Evolutionary conservation across 2,329 filamentous ascomycete species (phyloP), one percentile per base, ranked within the genome.

Genomic region (Alternaria triticimaculans): DNA sequence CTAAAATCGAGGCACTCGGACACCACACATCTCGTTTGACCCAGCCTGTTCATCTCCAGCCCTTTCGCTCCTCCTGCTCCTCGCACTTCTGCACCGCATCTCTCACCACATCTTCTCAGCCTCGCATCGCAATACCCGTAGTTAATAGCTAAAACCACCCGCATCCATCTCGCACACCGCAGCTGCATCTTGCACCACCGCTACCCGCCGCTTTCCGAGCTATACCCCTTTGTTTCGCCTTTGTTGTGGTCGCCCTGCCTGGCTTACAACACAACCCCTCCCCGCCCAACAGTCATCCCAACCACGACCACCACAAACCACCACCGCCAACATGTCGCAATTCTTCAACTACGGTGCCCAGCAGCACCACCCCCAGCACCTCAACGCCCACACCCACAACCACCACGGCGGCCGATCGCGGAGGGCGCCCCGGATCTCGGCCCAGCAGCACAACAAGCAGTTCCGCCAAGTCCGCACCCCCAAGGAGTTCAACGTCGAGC

Each of bases 341-440:
- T 79, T 77, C 80, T 84, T 84, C 77, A 83, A 81, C 78, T 85
- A 84, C 76, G 80, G 78, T 63, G 81, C 79, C 50, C 81, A 81
- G 58, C 80, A 83, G 71, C 83, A 84, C 72, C 76, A 78, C 60
- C 23, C 49, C 45, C 72, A 78, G 56, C 84, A 89, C 67, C 64
- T 75, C 81, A 84, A 82, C 85, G 61, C 85, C 84, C 72, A 84
- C 75, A 86, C 90, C 68, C 92, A 96, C 84, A 91, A 88, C 81
- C 91, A 95, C 83, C 92, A 96, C 81, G 90, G 89, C 76, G 91
- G 92, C 75, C 93, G 95, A 76, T 94, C 92, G 80, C 91, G 95
- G 76, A 89, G 95, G 78, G 92, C 91, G 46, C 92, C 94, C 64
- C 89, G 94, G 74, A 86, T 96, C 73, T 90, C 91, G 45, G 90